Percentiles rank a stretch among this genome's conserved stretches.
These are phyloP conservation scores for Diaporthe humulicola DNA, from an alignment of 2,329 filamentous ascomycete species.

Conservation along the genomic window DNA sequence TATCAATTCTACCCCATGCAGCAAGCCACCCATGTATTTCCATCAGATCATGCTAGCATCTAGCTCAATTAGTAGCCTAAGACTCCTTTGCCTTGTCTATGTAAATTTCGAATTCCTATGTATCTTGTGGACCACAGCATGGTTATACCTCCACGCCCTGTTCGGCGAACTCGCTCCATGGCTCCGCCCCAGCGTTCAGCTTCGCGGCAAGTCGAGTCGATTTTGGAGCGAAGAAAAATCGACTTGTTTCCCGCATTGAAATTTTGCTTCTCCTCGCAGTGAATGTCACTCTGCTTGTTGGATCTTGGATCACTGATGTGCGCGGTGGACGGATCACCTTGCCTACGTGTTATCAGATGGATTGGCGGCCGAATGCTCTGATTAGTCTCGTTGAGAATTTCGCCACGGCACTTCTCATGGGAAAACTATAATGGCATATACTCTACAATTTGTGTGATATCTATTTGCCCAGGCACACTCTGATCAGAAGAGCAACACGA, in stretches of 20 bases:
- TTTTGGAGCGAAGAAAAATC: background rate
- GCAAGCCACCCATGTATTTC: too few species aligned
- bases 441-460: too few species aligned
- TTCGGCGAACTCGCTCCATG: too few species aligned
- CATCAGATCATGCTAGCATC: background rate
- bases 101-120: background rate
- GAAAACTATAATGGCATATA: background rate
- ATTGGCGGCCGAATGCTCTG: too few species aligned
- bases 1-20: too few species aligned
- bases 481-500: background rate
- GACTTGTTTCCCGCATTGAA: fast-evolving
- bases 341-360: background rate
- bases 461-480: background rate
- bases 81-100: background rate
- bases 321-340: background rate
- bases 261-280: background rate
- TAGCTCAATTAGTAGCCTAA: background rate
- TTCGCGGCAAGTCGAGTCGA: background rate
- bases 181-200: background rate
- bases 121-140: background rate
- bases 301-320: background rate
- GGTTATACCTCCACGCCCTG: too few species aligned
- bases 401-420: too few species aligned
- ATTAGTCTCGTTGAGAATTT: background rate
- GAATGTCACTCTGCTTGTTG: background rate